Conservation (phyloP, 2,329 filamentous ascomycete species). For the Alternaria consortialis region DNA sequence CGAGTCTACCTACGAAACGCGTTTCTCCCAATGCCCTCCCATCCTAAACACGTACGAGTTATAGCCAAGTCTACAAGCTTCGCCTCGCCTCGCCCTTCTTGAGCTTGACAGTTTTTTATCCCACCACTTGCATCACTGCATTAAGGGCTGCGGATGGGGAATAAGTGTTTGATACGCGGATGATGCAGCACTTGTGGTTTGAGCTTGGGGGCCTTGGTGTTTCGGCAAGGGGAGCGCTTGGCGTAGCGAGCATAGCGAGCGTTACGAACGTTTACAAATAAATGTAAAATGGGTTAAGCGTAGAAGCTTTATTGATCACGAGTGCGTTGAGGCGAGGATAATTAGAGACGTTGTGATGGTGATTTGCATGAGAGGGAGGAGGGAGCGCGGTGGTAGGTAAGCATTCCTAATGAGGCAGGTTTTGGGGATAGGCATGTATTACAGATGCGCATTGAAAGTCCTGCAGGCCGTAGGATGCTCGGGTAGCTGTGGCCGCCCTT, state of each 20-base stretch:
- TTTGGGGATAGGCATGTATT: neutral
- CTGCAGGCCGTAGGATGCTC: neutral
- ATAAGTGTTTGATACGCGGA: conserved; percentile 36
- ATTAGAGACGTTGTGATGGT: neutral
- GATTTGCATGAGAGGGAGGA: neutral
- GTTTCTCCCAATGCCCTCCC: neutral
- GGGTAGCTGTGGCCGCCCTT: no score
- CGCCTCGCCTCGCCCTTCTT: conserved; percentile 15
- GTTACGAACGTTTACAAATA: neutral
- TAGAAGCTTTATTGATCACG: neutral
- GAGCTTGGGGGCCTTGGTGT: conserved; percentile 29
- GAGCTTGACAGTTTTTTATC: conserved; percentile 26
- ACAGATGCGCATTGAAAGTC: neutral
- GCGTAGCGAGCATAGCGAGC: conserved; percentile 2
- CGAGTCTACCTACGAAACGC: neutral
- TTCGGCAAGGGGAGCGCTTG: conserved; percentile 34
- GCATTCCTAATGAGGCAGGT: neutral
- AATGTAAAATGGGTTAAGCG: neutral
- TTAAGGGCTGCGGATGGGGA: conserved; percentile 2
- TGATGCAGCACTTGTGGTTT: conserved; percentile 40
- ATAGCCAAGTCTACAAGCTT: conserved; percentile 36
- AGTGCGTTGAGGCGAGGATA: neutral
- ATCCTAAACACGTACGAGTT: conserved; percentile 11
- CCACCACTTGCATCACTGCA: conserved; percentile 3
- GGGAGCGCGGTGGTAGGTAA: neutral